Evolutionary conservation across 257 asterid genomes (phyloP), one percentile per base, ranked within the genome.

Genomic region (Fraxinus pennsylvanica): DNA sequence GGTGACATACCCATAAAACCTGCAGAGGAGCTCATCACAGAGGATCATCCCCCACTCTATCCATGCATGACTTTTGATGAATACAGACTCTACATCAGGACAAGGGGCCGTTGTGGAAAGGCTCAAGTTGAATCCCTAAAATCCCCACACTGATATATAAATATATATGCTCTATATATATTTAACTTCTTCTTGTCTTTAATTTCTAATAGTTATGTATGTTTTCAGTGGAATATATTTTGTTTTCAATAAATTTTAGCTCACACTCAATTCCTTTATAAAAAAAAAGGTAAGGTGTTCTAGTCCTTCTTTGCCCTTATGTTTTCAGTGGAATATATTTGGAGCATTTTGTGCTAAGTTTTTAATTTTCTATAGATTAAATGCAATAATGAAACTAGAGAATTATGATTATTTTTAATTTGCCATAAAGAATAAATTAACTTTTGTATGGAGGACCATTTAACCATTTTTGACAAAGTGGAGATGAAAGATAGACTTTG

Each of bases 51-150:
- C 15, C 77, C 90, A 35, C 75, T 79, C 9, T 91, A 88, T 52
- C 77, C 74, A 2, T 68, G 94, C n/a, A 85, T 85, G 73, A 87
- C 92, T 5, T 91, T 13, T 39, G 47, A 91, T 71, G 81, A 88
- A 29, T 91, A 90, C 69, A 76, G 93, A 41, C 81, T 81, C 66
- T 71, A 68, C 68, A 85, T 91, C 29, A 82, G 97, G 86, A 84
- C 76, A 32, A 85, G 82, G 70, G 94, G 94, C 3, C 97, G 87
- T 27, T 63, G 85, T 72, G 94, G 97, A 59, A 91, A 91, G 82
- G 79, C 89, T 7, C 97, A 90, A 83, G 88, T 88, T 17, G 87
- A 88, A 75, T 84, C 92, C 54, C 81, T 86, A 5, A 72, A 81
- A 79, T 83, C 85, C 29, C 41, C 71, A 39, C 59, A 45, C 52